These are phyloP conservation scores for Dactylis glomerata DNA, from an alignment of 176 grass and related monocot species.

Conservation along the genomic window DNA sequence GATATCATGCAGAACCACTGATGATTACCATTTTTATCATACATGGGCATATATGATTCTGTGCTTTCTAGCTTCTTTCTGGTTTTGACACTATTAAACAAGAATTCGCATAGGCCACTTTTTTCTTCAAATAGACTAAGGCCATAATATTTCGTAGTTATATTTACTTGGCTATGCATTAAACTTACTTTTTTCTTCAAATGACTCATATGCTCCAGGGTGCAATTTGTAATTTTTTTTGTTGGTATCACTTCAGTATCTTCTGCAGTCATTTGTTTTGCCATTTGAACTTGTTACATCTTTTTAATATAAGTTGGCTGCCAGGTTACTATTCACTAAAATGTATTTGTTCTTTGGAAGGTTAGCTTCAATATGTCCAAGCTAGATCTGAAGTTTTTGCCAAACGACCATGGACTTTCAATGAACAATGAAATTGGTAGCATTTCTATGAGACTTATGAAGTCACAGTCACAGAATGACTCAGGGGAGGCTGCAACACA, in stretches of 20 bases:
- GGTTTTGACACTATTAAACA: not conserved
- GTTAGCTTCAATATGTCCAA: constrained; percentile 98
- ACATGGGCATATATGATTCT: not conserved
- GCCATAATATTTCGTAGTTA: constrained; percentile 13
- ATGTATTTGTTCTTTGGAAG: constrained; percentile 90
- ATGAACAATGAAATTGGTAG: constrained; percentile 67
- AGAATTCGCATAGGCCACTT: not conserved
- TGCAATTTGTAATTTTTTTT: not conserved
- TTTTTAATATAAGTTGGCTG: constrained; percentile 9
- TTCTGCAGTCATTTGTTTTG: constrained; percentile 12
- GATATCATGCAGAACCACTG: constrained; percentile 21
- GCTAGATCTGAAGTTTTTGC: constrained; percentile 81
- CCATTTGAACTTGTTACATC: constrained; percentile 11
- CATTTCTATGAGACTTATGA: constrained; percentile 59
- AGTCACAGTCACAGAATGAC: constrained; percentile 46
- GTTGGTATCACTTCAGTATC: not conserved
- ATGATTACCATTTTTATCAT: constrained; percentile 30
- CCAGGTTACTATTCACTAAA: constrained; percentile 58
- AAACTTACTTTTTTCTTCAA: constrained; percentile 5
- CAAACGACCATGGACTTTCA: constrained; percentile 57
- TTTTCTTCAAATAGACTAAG: constrained; percentile 1
- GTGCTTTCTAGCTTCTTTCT: constrained; percentile 19
- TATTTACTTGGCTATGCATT: not conserved
- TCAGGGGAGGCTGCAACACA: constrained; percentile 51
- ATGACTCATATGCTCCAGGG: not conserved